A percentile compares a stretch with the other conserved stretches of the same genome.
Evolutionary conservation across 2,329 filamentous ascomycete genomes (phyloP).

Genomic region (Alternaria panax): DNA sequence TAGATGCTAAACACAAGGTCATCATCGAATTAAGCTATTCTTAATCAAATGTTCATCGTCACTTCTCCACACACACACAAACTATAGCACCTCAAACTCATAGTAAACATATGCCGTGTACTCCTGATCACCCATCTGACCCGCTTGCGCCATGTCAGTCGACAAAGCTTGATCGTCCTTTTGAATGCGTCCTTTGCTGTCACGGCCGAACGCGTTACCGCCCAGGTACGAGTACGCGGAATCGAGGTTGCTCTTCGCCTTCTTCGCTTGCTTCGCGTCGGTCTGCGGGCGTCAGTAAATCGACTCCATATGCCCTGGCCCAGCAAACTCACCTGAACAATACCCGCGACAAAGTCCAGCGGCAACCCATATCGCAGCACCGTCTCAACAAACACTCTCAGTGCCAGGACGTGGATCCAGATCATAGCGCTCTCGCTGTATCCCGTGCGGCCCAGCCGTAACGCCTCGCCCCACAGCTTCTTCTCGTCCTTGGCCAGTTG

Average conservation of each 20-base stretch:
- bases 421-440: constrained; percentile 97
- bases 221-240: constrained; percentile 88
- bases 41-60: background rate
- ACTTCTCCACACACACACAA: background rate
- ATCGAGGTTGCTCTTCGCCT: constrained; percentile 73
- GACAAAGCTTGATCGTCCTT: constrained; percentile 85
- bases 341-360: constrained; percentile 82
- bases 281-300: constrained; percentile 65
- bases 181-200: constrained; percentile 90
- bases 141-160: constrained; percentile 83
- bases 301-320: background rate
- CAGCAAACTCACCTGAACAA: constrained; percentile 72
- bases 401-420: constrained; percentile 88
- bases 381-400: constrained; percentile 96
- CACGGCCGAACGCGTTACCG: constrained; percentile 89
- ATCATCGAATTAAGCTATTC: background rate
- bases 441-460: constrained; percentile 85
- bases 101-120: constrained; percentile 98
- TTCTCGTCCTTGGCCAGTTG: constrained; percentile 83
- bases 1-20: background rate
- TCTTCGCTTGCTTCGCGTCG: constrained; percentile 80
- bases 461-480: constrained; percentile 90
- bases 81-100: constrained; percentile 77
- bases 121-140: constrained; percentile 74
- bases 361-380: constrained; percentile 96